Conservation (phyloP, 257 asterid genomes). For the Rehmannia glutinosa region DNA sequence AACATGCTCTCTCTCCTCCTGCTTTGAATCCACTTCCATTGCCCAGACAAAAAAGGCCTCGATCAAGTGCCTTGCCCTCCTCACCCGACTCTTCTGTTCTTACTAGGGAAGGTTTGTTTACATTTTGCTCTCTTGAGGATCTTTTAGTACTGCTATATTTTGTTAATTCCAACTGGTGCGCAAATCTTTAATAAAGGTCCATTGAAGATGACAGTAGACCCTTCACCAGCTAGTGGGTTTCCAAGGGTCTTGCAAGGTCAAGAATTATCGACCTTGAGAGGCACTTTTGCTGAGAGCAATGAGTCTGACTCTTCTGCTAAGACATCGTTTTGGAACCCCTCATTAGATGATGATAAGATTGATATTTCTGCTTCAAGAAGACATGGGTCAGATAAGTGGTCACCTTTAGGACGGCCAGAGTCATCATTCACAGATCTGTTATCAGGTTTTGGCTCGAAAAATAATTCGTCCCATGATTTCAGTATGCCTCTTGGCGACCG, state of each 20-base stretch:
- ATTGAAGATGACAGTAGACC: constrained; percentile 58
- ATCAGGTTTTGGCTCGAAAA: constrained; percentile 74
- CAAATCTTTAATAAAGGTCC: constrained; percentile 41
- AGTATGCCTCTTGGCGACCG: constrained; percentile 37
- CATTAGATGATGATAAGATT: constrained; percentile 55
- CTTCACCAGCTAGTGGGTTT: constrained; percentile 60
- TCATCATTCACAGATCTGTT: constrained; percentile 73
- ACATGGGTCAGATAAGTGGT: constrained; percentile 55
- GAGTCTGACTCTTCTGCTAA: constrained; percentile 70
- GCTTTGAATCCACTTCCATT: constrained; percentile 78
- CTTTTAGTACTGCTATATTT: constrained; percentile 3
- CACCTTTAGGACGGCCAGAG: constrained; percentile 62
- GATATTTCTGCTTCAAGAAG: constrained; percentile 52
- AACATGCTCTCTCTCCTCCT: constrained; percentile 85
- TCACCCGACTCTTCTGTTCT: constrained; percentile 87
- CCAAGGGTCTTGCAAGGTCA: constrained; percentile 94
- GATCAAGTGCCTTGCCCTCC: constrained; percentile 58
- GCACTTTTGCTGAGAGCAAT: constrained; percentile 49
- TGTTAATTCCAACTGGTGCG: background rate
- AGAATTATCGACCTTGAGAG: constrained; percentile 75
- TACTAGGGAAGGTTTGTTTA: constrained; percentile 65
- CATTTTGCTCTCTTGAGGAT: background rate
- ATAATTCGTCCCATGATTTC: constrained; percentile 41
- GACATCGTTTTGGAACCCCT: constrained; percentile 47
- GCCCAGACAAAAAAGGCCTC: constrained; percentile 76